Base-by-base conservation (phyloP, 345 rosid species). In the Erodium maritimum region DNA sequence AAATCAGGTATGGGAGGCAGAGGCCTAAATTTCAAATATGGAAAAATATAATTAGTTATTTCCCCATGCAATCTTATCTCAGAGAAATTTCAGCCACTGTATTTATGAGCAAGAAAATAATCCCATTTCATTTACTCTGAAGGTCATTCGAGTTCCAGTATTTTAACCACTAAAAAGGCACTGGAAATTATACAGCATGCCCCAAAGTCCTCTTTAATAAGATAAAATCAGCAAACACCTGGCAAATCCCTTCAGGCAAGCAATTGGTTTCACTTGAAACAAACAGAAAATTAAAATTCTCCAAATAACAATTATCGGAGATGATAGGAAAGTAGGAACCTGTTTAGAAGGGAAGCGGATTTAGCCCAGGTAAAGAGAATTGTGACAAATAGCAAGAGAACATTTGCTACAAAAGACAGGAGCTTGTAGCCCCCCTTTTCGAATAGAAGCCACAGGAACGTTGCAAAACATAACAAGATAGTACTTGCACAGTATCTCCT, bases 281-380 rank as follows among this genome's bases (percentile, higher is more conserved):
- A 54, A 46, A 46, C 9, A 20, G 60, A 63, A 11, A 16, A 37
- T 42, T 20, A 6, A 45, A 9, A 19, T 12, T 20, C 21, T 29
- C 34, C 34, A 29, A 29, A n/a, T n/a, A n/a, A n/a, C n/a, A n/a
- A n/a, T n/a, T n/a, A n/a, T n/a, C n/a, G n/a, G n/a, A n/a, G n/a
- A n/a, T n/a, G 34, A 29, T 29, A 29, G 8, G 5, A 29, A 8
- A 3, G 8, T 8, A 29, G 58, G 19, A 71, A 94, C 99, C 99
- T 79, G 66, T 90, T 94, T 56, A 94, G 93, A 61, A 94, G 83
- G 17, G 82, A 70, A 71, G 99, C 99, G 66, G 99, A 94, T 77
- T 90, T 94, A 20, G 93, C 96, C 99, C 99, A 90, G 23, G 87
- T 63, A 80, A 90, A 94, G 79, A 94, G 88, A 67, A 85, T 80